phyloP scores from a whole-genome alignment of 2,329 filamentous ascomycete species.

The Atkinsonella hypoxylon region DNA sequence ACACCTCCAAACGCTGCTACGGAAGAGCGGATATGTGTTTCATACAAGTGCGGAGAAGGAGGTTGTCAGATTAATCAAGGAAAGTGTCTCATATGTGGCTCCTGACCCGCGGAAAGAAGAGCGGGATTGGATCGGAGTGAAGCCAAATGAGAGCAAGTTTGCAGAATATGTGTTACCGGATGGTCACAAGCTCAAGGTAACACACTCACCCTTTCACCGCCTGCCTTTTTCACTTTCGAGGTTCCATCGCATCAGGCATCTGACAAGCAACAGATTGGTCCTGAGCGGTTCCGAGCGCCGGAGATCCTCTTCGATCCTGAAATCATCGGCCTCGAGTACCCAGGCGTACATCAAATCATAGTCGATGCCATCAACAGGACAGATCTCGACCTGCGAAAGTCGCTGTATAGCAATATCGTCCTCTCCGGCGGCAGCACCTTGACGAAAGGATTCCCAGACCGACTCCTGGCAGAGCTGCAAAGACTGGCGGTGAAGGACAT shows the following conservation, averaged over 20 bases:
- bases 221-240: neutral
- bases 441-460: conserved; percentile 93
- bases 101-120: conserved; percentile 86
- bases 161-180: conserved; percentile 86
- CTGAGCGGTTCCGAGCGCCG: conserved; percentile 88
- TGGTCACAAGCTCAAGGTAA: conserved; percentile 81
- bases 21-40: conserved; percentile 89
- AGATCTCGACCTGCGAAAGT: conserved; percentile 89
- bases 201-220: neutral
- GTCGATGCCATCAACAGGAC: conserved; percentile 92
- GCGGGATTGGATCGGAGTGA: conserved; percentile 82
- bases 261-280: conserved; percentile 52
- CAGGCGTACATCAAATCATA: conserved; percentile 93
- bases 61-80: conserved; percentile 95
- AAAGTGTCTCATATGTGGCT: conserved; percentile 85
- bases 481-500: conserved; percentile 94
- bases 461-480: conserved; percentile 84
- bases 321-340: conserved; percentile 92
- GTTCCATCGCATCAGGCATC: neutral
- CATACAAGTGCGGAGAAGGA: conserved; percentile 99
- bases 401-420: conserved; percentile 92
- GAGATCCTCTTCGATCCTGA: conserved; percentile 98
- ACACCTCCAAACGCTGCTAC: conserved; percentile 77
- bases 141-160: conserved; percentile 64
- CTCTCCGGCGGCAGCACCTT: conserved; percentile 91